Evolutionary conservation across 306 rosid species (phyloP), one percentile per base, ranked within the genome.

Genomic region (Luffa acutangula): DNA sequence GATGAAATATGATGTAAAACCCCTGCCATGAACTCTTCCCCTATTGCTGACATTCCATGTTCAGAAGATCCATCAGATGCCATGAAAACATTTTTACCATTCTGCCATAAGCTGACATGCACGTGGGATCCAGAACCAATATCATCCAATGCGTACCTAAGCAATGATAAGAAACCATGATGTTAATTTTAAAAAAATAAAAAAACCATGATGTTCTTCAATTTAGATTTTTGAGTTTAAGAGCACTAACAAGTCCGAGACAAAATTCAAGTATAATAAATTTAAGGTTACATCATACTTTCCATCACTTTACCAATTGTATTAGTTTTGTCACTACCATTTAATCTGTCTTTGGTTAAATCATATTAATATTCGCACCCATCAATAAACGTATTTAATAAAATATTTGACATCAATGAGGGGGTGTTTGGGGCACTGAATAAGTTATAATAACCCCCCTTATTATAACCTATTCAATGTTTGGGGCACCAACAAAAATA

Each of bases 11-110:
- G 93, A 82, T 87, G 70, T 25, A 92, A 82, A 82, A 94, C 94
- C 72, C 98, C 98, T 9, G 98, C 98, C 98, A 94, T 91, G 83
- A 92, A 94, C 81, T 89, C 88, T 81, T 90, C 82, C 67, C 98
- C 98, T 36, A 84, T 17, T 14, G 83, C 82, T 65, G 98, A 94
- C 81, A 94, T 89, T 79, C 97, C 98, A 82, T 91, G 80, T 81
- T 60, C 64, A 57, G 91, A 92, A 48, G 92, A 83, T 82, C 67
- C 87, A 77, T 81, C 88, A 10, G 92, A 83, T 49, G 89, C 97
- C 87, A 87, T 92, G 77, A 89, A 91, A 43, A 89, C 97, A 83
- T 94, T 94, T 85, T 83, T 52, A 42, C 92, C 97, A 56, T 92
- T 87, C 83, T 79, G 89, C 88, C 86, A 89, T 88, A 94, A 84